Evolutionary conservation across 2,329 filamentous ascomycete species (phyloP), one percentile per base, ranked within the genome.

Genomic region (Beauveria asiatica): DNA sequence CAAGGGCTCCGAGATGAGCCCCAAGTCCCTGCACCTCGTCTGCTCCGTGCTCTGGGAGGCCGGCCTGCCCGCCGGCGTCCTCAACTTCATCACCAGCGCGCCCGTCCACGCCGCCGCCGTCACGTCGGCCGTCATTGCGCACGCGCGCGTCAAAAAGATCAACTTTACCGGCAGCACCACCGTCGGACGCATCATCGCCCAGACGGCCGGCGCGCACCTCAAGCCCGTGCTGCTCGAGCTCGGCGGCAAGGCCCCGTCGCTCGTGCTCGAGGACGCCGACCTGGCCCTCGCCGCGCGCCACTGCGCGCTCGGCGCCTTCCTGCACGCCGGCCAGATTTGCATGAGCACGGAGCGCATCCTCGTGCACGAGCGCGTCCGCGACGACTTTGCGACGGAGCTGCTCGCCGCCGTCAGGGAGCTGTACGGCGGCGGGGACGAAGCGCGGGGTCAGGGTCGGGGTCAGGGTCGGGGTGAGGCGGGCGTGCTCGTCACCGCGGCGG

Each of bases 321-420:
- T 63, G 13, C 48, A 67, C 60, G 25, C 59, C 23, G 87, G 87
- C 1, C 87, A 90, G 74, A 83, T 89, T 49, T 90, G 87, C 75
- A 89, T 89, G 86, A 78, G 80, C 9, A 88, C 86, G 0, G 86
- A 89, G 69, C 79, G 83, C 16, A 81, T 88, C 11, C 61, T 76
- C 17, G 70, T 76, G 8, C 70, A 74, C 61, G 64, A 67, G 55
- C 64, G 60, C 23, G 57, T 68, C 21, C 55, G 61, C 2, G 27
- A 48, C 6, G 61, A 51, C 11, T 67, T 68, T 41, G 50, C 39
- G 1, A 7, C 30, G 42, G 16, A 48, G 27, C 49, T 60, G 2
- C 42, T 52, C 27, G 50, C 27, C 9, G 45, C 27, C 1, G 50
- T 44, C 17, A 30, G 30, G 21, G 30, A 30, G 19, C 23, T 60